Base-by-base conservation (phyloP, 805 yeast genomes). In the Candida ulmi region DNA sequence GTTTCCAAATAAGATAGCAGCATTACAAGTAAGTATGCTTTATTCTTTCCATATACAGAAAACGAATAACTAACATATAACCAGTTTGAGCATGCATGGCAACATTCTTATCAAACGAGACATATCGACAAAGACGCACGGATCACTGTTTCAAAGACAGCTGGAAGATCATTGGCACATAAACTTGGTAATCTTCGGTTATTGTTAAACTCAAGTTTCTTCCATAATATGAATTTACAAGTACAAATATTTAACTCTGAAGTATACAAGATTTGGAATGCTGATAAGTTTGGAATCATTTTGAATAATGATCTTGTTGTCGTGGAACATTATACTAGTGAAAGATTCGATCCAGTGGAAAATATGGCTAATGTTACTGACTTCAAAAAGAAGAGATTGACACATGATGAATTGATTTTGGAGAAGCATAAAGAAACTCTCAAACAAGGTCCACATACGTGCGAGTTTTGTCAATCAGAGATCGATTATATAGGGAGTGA, bases 11-110 rank as follows among this genome's bases (percentile, higher is more conserved):
- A 77, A 75, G 44, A 66, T 80, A 3, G 60, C 80, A 3, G 95
- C 95, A 0, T 60, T 87, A 37, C 90, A 79, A 57, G 41, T 41
- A 23, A 37, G 43, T 40, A 23, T 18, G n/a, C n/a, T n/a, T n/a
- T n/a, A n/a, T n/a, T n/a, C n/a, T n/a, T n/a, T n/a, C n/a, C n/a
- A n/a, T n/a, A n/a, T n/a, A n/a, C n/a, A n/a, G n/a, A n/a, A n/a
- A n/a, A n/a, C n/a, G n/a, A 38, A 5, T 4, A 3, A 30, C 38
- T 39, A 35, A 35, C 30, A 27, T 7, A 6, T 17, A 3, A 8
- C 9, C 8, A 45, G 44, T 86, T 86, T 58, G 95, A 87, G 52
- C 88, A 83, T 59, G 90, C 95, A 2, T 81, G 85, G 76, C 95
- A 86, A 49, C 93, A 85, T 57, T 66, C 80, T 1, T 68, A 80